Evolutionary conservation across 2,329 filamentous ascomycete genomes (phyloP).

Genomic region (Aspergillus hortae): DNA sequence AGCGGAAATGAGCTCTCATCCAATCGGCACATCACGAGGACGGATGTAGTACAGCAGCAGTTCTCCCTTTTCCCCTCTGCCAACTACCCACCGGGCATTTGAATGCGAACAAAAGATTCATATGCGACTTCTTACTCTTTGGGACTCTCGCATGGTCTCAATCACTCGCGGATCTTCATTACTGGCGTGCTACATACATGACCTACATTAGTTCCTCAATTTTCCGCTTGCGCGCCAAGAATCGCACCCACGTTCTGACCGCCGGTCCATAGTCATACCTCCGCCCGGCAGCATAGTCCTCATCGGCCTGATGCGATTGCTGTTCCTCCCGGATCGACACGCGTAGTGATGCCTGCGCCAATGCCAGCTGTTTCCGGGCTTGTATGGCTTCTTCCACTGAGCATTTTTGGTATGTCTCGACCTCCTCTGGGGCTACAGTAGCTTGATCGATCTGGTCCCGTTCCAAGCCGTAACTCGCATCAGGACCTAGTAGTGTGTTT

Average conservation of each 20-base stretch:
- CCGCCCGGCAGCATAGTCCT: slow-evolving; percentile 39
- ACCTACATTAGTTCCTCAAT: slow-evolving; percentile 39
- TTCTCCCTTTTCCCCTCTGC: background rate
- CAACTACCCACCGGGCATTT: background rate
- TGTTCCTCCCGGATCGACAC: slow-evolving; percentile 38
- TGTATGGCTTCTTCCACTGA: slow-evolving; percentile 29
- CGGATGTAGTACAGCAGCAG: too few species aligned
- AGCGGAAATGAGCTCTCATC: slow-evolving; percentile 6
- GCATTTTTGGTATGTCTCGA: slow-evolving; percentile 20
- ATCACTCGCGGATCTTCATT: too few species aligned
- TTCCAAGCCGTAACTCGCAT: slow-evolving; percentile 35
- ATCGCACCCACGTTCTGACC: slow-evolving; percentile 65
- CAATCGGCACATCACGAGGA: slow-evolving; percentile 19
- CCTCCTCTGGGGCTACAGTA: slow-evolving; percentile 20
- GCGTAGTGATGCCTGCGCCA: slow-evolving; percentile 31
- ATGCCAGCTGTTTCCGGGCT: slow-evolving; percentile 24
- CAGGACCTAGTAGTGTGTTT: slow-evolving; percentile 30
- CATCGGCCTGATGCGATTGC: slow-evolving; percentile 35
- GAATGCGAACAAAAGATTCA: too few species aligned
- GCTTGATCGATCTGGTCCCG: slow-evolving; percentile 31
- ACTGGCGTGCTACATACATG: background rate
- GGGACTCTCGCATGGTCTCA: too few species aligned
- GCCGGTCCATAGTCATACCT: slow-evolving; percentile 65
- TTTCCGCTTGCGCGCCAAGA: slow-evolving; percentile 63
- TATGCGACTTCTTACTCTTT: too few species aligned